Base-by-base conservation (phyloP, 441 rosid species). In the Brassica balearica region DNA sequence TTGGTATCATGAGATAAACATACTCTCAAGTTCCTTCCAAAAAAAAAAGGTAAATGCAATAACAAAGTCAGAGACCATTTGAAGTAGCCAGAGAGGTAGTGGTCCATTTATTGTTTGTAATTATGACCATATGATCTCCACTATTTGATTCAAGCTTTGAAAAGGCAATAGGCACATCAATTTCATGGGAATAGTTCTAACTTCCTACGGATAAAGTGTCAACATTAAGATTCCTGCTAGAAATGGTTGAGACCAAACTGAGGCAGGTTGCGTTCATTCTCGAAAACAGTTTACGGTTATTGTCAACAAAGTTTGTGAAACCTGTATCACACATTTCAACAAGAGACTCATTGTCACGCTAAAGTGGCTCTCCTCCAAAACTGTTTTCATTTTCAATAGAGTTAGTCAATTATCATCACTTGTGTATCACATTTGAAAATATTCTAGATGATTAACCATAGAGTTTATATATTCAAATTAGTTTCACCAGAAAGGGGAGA, bases 261-360 rank as follows among this genome's bases (percentile, higher is more conserved):
- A 95, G 96, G 81, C 87, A 83, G 80, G 90, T 48, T 6, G 93
- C 91, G 66, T 83, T 89, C 71, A 89, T 82, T 79, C 82, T 88
- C 19, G 97, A 92, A 72, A 92, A 83, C 48, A 85, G 88, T 75
- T 86, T 88, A 72, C 88, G 96, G 46, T 92, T 95, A 64, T 71
- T 82, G 86, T 93, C 99, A 65, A 92, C 92, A 84, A 83, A 88
- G 75, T 83, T 83, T 65, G 86, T 87, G 68, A 90, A 72, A 46
- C 92, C 99, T 93, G 97, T 68, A 43, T 82, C 67, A 76, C 65
- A 79, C 65, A 80, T 75, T 74, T 65, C 53, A 51, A 53, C 34
- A 77, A 71, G 48, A 53, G 46, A 55, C 36, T 56, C 69, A 62
- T 23, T 55, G 9, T 51, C 65, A 56, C 41, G 2, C 7, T 5